Evolutionary conservation across 1,139 yeast genomes (phyloP), one percentile per base, ranked within the genome.

Genomic region (Pneumocystis murina): DNA sequence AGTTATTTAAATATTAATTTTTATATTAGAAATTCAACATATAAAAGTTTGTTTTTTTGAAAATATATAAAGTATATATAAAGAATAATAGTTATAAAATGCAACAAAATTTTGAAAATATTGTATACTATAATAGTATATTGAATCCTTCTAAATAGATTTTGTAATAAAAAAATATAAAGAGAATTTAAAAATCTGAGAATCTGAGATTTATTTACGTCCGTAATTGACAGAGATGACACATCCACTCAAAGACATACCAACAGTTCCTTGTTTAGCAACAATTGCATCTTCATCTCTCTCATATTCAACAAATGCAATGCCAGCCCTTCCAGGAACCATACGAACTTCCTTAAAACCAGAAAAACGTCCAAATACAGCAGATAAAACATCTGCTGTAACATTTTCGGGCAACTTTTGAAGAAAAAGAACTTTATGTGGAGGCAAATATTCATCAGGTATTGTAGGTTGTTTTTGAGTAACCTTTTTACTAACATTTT

Each of bases 241-340:
- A 3, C 68, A 65, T 16, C 74, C 81, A 12, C 74, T 75, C 36
- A 82, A 68, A 12, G 65, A 69, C 60, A 80, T 67, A 0, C 71
- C 71, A 6, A 69, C 69, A 0, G 80, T 79, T 3, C 77, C 71
- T 16, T 77, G 76, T 65, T 77, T 74, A 2, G 81, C 82, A 1
- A 70, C 72, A 0, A 78, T 74, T 0, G 88, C 84, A 59, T 77
- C 76, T 4, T 72, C 73, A 36, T 82, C 85, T 6, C 77, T 75
- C 43, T 81, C 84, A 72, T 84, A 92, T 70, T 92, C 97, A 14
- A 92, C 80, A 73, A 92, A 86, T 7, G 94, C 95, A 63, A 92
- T 81, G 3, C 72, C 72, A 59, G 81, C 80, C 61, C 89, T 79
- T 1, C 84, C 82, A 2, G 80, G 78, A 43, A 92, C 89, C 62